Evolutionary conservation across 2,329 filamentous ascomycete genomes (phyloP).

Genomic region (Aurifilum marmelostoma): DNA sequence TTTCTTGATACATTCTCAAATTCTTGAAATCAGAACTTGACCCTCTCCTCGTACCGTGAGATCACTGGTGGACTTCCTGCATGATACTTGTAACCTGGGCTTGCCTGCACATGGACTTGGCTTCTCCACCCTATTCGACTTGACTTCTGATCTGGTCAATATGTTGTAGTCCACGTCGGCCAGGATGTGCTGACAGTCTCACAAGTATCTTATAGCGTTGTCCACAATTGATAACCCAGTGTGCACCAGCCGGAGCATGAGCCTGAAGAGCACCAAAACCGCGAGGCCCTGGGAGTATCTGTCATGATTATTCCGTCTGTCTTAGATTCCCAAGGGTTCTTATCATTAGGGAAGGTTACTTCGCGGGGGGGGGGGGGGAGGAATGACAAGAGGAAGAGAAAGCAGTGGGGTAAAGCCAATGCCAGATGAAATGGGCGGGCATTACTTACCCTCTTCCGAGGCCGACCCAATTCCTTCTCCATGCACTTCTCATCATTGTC

Average conservation of each 20-base stretch:
- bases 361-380: too few relatives aligned
- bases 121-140: neutral
- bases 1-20: too few relatives aligned
- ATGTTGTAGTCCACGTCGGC: neutral
- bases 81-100: neutral
- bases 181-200: neutral
- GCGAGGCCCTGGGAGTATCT: neutral
- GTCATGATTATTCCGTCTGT: neutral
- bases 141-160: neutral
- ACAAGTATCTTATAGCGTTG: neutral
- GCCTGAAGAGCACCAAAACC: constrained; percentile 4
- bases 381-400: too few relatives aligned
- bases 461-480: neutral
- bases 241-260: constrained; percentile 1
- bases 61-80: neutral
- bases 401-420: too few relatives aligned
- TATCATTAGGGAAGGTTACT: too few relatives aligned
- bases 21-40: neutral
- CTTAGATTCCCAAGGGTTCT: neutral
- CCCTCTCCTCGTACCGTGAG: neutral
- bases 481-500: neutral
- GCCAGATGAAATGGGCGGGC: neutral
- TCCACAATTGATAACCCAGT: neutral
- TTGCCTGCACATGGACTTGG: neutral
- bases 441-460: neutral